Conservation (phyloP, 1,284 basidiomycete species). For the Singerocomus inundabilis region DNA sequence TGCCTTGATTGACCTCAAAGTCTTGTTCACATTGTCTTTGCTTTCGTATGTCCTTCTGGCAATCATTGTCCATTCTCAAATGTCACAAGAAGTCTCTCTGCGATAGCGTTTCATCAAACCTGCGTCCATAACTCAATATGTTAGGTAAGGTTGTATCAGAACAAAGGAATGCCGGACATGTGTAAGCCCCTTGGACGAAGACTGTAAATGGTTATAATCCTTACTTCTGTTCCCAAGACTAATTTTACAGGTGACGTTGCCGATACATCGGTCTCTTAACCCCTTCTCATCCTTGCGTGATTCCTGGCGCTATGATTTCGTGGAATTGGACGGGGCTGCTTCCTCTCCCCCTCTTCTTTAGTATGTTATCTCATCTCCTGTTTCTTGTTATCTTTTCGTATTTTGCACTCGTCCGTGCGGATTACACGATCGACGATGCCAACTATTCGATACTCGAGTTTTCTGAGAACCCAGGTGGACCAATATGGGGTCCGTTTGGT, state of each 20-base stretch:
- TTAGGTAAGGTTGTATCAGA: not conserved
- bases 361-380: slow-evolving; percentile 8
- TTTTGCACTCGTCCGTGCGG: slow-evolving; percentile 11
- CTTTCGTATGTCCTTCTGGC: not conserved
- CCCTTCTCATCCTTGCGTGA: slow-evolving; percentile 10
- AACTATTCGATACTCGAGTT: slow-evolving; percentile 24
- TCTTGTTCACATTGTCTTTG: no score
- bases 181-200: not conserved
- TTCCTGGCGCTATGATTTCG: not conserved
- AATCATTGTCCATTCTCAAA: not conserved
- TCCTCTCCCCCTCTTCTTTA: not conserved
- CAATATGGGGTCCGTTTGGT: slow-evolving; percentile 30
- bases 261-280: not conserved
- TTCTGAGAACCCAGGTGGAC: slow-evolving; percentile 28
- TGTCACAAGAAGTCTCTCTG: not conserved
- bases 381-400: slow-evolving; percentile 1
- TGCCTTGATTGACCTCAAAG: not conserved
- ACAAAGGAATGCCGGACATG: not conserved
- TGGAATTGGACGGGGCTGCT: not conserved
- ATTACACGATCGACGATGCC: slow-evolving; percentile 29
- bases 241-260: not conserved
- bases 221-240: not conserved
- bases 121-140: not conserved
- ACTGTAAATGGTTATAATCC: not conserved
- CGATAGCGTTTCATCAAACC: not conserved